Percentiles rank a stretch among this genome's conserved stretches.
Conservation (phyloP, 2,329 filamentous ascomycete species). For the Sphaerulina vaccinii region DNA sequence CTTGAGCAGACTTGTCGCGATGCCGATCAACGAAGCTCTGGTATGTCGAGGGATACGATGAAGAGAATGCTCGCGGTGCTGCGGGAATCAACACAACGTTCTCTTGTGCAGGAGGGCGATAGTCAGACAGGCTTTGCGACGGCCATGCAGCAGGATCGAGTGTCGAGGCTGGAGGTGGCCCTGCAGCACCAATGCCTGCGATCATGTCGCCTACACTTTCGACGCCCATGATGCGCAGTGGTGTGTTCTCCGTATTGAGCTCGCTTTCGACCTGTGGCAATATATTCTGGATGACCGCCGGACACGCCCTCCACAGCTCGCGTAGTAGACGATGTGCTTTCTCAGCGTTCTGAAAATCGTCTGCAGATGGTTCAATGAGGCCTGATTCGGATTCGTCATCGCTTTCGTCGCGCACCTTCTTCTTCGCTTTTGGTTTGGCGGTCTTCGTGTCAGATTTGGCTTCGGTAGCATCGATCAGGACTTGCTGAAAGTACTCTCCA, state of each 20-base stretch:
- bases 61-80: conserved; percentile 84
- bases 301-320: conserved; percentile 90
- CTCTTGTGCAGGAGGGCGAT: conserved; percentile 43
- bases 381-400: conserved; percentile 43
- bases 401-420: conserved; percentile 41
- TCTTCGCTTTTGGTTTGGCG: conserved; percentile 52
- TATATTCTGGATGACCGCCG: conserved; percentile 85
- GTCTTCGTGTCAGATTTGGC: conserved; percentile 27
- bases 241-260: conserved; percentile 82
- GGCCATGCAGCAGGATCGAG: conserved; percentile 85
- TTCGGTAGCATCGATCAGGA: conserved; percentile 78
- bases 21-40: conserved; percentile 79
- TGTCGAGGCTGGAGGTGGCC: conserved; percentile 68
- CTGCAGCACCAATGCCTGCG: conserved; percentile 87
- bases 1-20: conserved; percentile 79
- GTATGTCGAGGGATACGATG: conserved; percentile 75
- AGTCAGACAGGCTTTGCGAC: conserved; percentile 55
- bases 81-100: conserved; percentile 76
- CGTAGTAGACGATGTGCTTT: conserved; percentile 88
- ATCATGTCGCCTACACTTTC: conserved; percentile 95
- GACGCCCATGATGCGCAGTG: conserved; percentile 81
- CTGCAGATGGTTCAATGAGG: conserved; percentile 61
- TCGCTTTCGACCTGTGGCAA: conserved; percentile 92
- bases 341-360: conserved; percentile 80
- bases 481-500: conserved; percentile 94